Evolutionary conservation across 2,329 filamentous ascomycete genomes (phyloP), one percentile per base, ranked within the genome.

Genomic region (Penicillium sp.): DNA sequence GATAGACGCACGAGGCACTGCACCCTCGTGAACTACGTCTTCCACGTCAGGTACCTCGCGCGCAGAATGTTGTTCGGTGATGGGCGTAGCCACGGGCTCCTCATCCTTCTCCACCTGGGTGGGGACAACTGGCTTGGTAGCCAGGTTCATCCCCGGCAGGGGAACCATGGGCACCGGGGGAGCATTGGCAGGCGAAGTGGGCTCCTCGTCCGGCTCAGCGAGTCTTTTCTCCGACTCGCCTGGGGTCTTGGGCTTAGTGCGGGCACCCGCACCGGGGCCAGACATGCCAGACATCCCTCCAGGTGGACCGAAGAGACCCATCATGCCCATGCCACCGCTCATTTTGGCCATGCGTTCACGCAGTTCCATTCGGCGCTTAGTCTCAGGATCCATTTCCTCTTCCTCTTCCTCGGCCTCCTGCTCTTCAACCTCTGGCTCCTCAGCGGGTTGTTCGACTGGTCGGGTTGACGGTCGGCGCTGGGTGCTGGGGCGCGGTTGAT

Each of bases 271-370:
- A 70, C 74, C 75, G n/a, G 34, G 34, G 34, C 34, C 34, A 55
- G 81, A 77, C 75, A 88, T 82, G 29, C 72, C 67, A 14, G 86
- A 83, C 70, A 91, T 83, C 55, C 85, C 45, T 21, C 51, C 83
- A 34, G 87, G 85, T 18, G 83, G 83, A 16, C 90, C 90, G 72
- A 96, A 95, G 86, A 97, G 94, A 65, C 91, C 90, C 70, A 91
- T 86, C 88, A 97, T 96, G 44, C 91, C 91, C 90, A 96, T 96
- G 21, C 93, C 93, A 51, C 93, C 93, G 63, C 93, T 96, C 88
- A 99, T 94, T 76, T 96, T 97, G 43, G 94, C 94, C 91, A 99
- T 99, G 64, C 94, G 86, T 57, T 94, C 92, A 56, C 94, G 86
- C 31, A 99, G 80, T 70, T 97, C 93, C 75, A 96, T 87, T 69